Evolutionary conservation across 129 eudicot species (phyloP).

Genomic region (Saussurea involucrata): DNA sequence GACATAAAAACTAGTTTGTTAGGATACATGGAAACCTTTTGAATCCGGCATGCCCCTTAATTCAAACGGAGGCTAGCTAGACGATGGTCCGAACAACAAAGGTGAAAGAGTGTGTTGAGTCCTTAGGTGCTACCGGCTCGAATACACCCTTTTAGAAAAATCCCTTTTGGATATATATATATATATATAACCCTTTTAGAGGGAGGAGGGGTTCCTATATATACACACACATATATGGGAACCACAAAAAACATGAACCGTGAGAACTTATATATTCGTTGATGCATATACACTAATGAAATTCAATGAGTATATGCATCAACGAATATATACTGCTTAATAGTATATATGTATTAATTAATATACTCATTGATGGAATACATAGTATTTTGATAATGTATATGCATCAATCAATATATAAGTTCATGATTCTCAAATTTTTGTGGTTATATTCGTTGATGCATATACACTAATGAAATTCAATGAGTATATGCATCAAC

Average conservation of each 20-base stretch:
- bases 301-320: neutral
- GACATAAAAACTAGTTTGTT: neutral
- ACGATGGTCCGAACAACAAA: too few species aligned
- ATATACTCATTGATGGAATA: too few species aligned
- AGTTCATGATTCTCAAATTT: neutral
- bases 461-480: neutral
- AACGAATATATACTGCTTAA: neutral
- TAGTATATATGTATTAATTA: neutral
- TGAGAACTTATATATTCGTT: neutral
- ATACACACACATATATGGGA: too few species aligned
- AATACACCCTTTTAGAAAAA: too few species aligned
- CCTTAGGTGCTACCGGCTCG: too few species aligned
- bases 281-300: neutral
- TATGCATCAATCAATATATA: neutral
- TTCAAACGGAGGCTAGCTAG: too few species aligned
- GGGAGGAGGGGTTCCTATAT: neutral
- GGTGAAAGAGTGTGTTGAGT: too few species aligned
- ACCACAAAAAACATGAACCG: neutral
- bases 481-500: neutral
- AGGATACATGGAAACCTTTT: neutral
- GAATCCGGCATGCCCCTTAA: neutral
- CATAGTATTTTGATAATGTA: neutral
- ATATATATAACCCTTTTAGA: neutral
- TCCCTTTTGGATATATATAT: too few species aligned
- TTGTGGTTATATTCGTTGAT: too few species aligned